Base-by-base conservation (phyloP, 495 filamentous ascomycete genomes). In the Parathielavia appendiculata region DNA sequence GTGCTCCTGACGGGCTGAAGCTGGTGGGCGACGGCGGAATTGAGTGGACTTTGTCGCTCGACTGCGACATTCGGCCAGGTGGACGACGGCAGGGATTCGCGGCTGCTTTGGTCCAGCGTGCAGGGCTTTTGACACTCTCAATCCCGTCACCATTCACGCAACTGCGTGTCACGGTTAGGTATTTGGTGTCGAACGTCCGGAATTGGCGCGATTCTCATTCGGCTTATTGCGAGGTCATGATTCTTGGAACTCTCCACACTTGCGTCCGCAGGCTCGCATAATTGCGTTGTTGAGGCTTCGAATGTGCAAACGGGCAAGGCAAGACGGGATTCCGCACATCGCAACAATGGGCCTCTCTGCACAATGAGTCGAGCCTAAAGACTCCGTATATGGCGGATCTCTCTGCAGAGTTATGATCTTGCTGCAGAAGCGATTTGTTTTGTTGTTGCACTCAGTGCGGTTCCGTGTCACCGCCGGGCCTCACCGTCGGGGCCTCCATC, bases 11-110 rank as follows among this genome's bases (percentile, higher is more conserved):
- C 50, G 50, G 38, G 23, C 17, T 54, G 56, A 51, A 40, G 44
- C 56, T 62, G 54, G 65, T 65, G 67, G 62, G 60, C 56, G 63
- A 62, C 59, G 57, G 47, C 50, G 59, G 57, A 66, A 59, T 64
- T 63, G 62, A 62, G 66, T 66, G 65, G 67, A 69, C 58, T 69
- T n/a, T 59, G 57, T 61, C 38, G 58, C 64, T 72, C 68, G 69
- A 66, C 64, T 70, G 61, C 63, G 69, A 69, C 64, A 69, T 67
- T 71, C 67, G 61, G 65, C 65, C 66, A 64, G 68, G 50, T 63
- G 67, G 61, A 66, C 50, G 63, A 65, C 50, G 59, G 59, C 69
- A 71, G 62, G 69, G 69, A 69, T 69, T 61, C 60, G 63, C 66
- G 63, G 59, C 51, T 61, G 51, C 65, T 66, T 38, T 19, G 50